Evolutionary conservation across 805 yeast genomes (phyloP).

Genomic region (Maudiozyma bulderi): DNA sequence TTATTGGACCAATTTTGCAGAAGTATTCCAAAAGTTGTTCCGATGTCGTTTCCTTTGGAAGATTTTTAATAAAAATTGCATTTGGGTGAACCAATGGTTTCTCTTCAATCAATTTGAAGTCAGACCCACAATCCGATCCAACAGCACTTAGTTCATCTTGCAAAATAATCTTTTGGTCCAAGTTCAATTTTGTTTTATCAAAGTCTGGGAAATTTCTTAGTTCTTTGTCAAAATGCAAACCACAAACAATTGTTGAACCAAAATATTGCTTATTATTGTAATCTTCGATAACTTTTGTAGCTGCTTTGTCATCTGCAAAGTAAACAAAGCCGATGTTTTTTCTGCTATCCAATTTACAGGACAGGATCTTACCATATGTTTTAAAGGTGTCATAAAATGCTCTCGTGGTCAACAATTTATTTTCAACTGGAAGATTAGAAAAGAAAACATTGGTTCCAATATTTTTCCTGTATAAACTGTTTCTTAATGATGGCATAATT

Average conservation of each 20-base stretch:
- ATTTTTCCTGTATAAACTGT: slow-evolving; percentile 34
- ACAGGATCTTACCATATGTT: slow-evolving; percentile 36
- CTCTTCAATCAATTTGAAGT: neutral
- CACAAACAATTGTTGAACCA: slow-evolving; percentile 31
- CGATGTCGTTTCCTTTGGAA: slow-evolving; percentile 25
- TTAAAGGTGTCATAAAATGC: slow-evolving; percentile 43
- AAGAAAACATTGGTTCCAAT: slow-evolving; percentile 46
- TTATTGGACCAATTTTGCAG: slow-evolving; percentile 26
- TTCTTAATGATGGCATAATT: slow-evolving; percentile 48
- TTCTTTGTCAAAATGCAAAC: slow-evolving; percentile 33
- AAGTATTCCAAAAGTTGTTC: slow-evolving; percentile 25
- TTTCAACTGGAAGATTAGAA: slow-evolving; percentile 36
- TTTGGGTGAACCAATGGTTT: slow-evolving; percentile 21
- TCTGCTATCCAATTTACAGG: slow-evolving; percentile 33
- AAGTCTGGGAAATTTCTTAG: slow-evolving; percentile 28
- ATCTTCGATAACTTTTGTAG: slow-evolving; percentile 29
- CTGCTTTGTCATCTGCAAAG: slow-evolving; percentile 30
- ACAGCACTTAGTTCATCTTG: slow-evolving; percentile 7
- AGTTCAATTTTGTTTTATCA: slow-evolving; percentile 18
- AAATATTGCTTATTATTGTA: slow-evolving; percentile 26
- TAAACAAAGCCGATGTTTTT: slow-evolving; percentile 37
- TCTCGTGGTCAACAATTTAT: slow-evolving; percentile 32
- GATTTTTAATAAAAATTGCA: slow-evolving; percentile 28
- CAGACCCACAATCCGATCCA: slow-evolving; percentile 1
- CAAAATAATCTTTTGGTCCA: slow-evolving; percentile 21